phyloP scores from a whole-genome alignment of 352 stramenopile genomes.

The Aphanomyces stellatus region DNA sequence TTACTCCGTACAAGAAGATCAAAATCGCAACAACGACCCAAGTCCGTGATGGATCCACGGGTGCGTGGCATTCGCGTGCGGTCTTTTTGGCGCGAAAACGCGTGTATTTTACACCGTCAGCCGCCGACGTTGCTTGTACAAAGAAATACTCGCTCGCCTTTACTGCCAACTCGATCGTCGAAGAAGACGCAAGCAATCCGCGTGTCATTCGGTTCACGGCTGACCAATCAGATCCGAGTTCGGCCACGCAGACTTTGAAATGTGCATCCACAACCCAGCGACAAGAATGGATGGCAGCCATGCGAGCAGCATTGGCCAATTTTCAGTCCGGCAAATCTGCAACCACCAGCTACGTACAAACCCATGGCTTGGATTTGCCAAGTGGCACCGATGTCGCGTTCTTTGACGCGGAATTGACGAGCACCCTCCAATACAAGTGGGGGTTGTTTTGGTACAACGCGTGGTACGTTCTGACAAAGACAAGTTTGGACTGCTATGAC shows the following conservation, averaged over 20 bases:
- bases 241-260: conserved; percentile 26
- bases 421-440: not conserved
- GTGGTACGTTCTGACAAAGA: not conserved
- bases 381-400: conserved; percentile 42
- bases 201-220: not conserved
- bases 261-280: conserved; percentile 46
- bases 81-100: conserved; percentile 62
- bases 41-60: conserved; percentile 69
- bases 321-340: no score
- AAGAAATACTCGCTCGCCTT: conserved; percentile 61
- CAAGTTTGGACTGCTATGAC: not conserved
- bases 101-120: conserved; percentile 49
- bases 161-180: conserved; percentile 37
- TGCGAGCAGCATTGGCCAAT: not conserved
- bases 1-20: conserved; percentile 69
- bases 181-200: conserved; percentile 15
- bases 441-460: no score
- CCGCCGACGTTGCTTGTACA: conserved; percentile 56
- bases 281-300: conserved; percentile 52
- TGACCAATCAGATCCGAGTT: no score
- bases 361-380: no score
- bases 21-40: conserved; percentile 60
- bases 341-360: no score
- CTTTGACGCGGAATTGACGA: conserved; percentile 63
- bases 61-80: conserved; percentile 66